Conservation (phyloP, 116 monocot species). For the Iris pallida region DNA sequence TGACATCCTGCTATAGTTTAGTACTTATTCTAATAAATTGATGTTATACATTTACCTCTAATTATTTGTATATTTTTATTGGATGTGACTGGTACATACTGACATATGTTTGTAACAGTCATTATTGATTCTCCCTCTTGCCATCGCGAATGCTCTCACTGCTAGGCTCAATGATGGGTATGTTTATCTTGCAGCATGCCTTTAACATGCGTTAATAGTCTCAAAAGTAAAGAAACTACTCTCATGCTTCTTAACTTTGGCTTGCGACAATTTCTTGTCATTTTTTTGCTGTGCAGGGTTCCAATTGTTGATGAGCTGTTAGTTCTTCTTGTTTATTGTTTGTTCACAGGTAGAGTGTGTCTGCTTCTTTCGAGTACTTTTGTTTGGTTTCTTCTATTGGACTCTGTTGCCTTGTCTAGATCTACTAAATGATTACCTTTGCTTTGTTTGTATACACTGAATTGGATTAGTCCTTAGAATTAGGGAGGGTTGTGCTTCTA, state of each 20-base stretch:
- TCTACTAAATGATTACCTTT: no score
- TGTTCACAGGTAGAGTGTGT: no score
- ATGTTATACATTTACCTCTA: not conserved
- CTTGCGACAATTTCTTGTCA: not conserved
- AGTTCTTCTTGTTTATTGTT: no score
- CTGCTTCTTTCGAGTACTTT: no score
- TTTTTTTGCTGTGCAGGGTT: slow-evolving; percentile 35
- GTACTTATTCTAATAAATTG: not conserved
- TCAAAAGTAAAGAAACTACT: not conserved
- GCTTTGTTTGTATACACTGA: no score
- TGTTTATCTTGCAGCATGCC: not conserved
- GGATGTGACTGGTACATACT: slow-evolving; percentile 6
- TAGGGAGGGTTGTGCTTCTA: no score
- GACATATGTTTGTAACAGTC: slow-evolving; percentile 40
- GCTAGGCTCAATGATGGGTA: slow-evolving; percentile 83
- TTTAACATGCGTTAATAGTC: not conserved
- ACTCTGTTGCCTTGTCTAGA: no score
- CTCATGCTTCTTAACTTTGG: not conserved
- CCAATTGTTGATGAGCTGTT: slow-evolving; percentile 62
- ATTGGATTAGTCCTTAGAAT: no score
- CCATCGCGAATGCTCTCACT: slow-evolving; percentile 81
- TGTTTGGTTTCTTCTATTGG: no score
- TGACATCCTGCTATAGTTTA: not conserved
- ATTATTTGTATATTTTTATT: not conserved
- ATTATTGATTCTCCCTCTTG: slow-evolving; percentile 72